Evolutionary conservation across 2,329 filamentous ascomycete species (phyloP).

Genomic region (Xylaria sp.): DNA sequence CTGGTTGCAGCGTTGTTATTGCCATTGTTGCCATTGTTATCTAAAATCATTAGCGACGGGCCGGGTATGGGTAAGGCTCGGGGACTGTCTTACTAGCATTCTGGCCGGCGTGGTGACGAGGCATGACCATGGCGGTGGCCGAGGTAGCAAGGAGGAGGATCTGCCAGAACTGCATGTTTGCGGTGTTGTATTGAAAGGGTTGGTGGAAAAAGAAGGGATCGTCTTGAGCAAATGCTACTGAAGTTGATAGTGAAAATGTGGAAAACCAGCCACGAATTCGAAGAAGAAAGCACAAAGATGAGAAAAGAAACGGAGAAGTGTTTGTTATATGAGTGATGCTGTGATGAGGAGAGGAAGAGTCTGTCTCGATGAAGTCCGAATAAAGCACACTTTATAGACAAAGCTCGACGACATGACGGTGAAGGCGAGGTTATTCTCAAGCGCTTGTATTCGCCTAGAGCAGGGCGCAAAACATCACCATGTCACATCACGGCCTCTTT

Average conservation of each 20-base stretch:
- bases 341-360: constrained; percentile 29
- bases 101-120: constrained; percentile 35
- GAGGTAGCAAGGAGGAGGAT: constrained; percentile 36
- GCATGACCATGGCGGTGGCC: constrained; percentile 34
- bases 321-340: constrained; percentile 25
- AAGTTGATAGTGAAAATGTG: constrained; percentile 26
- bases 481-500: constrained; percentile 14
- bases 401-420: neutral
- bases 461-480: constrained; percentile 17
- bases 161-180: constrained; percentile 37
- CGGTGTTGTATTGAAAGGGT: constrained; percentile 12
- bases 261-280: constrained; percentile 36
- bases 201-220: constrained; percentile 6
- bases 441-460: constrained; percentile 6
- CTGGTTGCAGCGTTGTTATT: constrained; percentile 15
- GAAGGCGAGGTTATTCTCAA: neutral
- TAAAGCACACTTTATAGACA: constrained; percentile 32
- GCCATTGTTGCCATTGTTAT: constrained; percentile 16
- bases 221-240: constrained; percentile 16
- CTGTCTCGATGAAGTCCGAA: constrained; percentile 3
- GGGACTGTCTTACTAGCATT: constrained; percentile 23
- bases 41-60: constrained; percentile 12
- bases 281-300: constrained; percentile 28
- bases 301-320: constrained; percentile 21
- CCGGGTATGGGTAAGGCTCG: neutral